Evolutionary conservation across 805 yeast species (phyloP), one percentile per base, ranked within the genome.

Genomic region (Teunomyces funiuensis): DNA sequence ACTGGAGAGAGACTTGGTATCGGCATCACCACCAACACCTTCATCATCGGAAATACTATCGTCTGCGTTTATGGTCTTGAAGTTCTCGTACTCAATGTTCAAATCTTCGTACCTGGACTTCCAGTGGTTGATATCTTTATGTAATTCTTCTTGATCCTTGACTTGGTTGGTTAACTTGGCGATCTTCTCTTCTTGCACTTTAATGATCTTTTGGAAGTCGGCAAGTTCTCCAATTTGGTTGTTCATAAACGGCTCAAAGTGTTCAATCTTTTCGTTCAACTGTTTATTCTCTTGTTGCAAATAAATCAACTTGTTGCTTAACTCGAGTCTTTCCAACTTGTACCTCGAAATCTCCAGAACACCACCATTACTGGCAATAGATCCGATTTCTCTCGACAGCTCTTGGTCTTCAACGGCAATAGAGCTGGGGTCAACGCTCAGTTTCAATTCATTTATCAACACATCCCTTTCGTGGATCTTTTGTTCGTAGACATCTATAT

Each of bases 171-270:
- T 55, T 48, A 79, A 66, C 11, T 57, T 54, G 2, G 60, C 63
- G 31, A 82, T 71, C 47, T 69, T 61, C 3, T 58, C 62, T 40
- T 76, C 76, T 58, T 80, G 89, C 5, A 62, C 59, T 49, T 76
- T 72, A 20, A 85, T 71, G 17, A 84, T 54, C 14, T 66, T 61
- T 52, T 83, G 83, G 54, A 85, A 60, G 15, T 70, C 70, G 9
- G 71, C 64, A 25, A 82, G 63, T 41, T 80, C 79, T 7, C 74
- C 58, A 41, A 82, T 66, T 52, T 79, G 79, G 29, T 74, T 69
- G 44, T 66, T 65, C 64, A 82, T 71, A 37, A 80, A 64, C 3
- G 80, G 73, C 51, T 81, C 79, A 40, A 80, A 68, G 22, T 74
- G 73, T 1, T 44, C 54, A 11, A 74, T 44, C 46, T 74, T 74